phyloP scores from a whole-genome alignment of 805 yeast genomes.

The Kazachstania viticola region DNA sequence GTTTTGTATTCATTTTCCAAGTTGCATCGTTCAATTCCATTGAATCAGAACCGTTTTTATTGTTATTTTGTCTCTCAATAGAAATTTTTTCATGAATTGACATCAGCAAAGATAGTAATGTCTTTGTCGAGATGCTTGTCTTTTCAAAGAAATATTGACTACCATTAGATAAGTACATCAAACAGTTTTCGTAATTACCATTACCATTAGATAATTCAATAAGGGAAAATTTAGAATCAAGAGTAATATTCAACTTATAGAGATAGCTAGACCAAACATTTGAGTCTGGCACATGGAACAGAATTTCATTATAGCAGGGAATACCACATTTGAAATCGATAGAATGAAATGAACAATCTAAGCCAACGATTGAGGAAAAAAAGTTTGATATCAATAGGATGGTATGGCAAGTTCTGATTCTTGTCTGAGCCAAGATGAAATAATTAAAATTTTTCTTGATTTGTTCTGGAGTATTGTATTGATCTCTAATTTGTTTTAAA shows the following conservation, averaged over 20 bases:
- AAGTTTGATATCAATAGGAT: slow-evolving; percentile 48
- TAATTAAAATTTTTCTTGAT: slow-evolving; percentile 32
- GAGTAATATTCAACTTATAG: slow-evolving; percentile 25
- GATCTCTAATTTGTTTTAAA: slow-evolving; percentile 30
- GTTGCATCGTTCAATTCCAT: slow-evolving; percentile 25
- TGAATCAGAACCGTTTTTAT: not conserved
- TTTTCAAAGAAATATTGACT: slow-evolving; percentile 26
- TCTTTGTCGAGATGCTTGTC: slow-evolving; percentile 25
- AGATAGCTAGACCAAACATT: slow-evolving; percentile 40
- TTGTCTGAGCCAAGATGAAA: slow-evolving; percentile 61
- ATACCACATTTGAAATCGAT: slow-evolving; percentile 52
- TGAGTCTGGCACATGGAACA: slow-evolving; percentile 46
- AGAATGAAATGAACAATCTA: slow-evolving; percentile 34
- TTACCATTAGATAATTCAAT: slow-evolving; percentile 46
- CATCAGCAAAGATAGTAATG: slow-evolving; percentile 45
- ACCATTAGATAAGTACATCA: slow-evolving; percentile 35
- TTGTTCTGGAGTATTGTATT: slow-evolving; percentile 21
- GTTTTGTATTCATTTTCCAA: slow-evolving; percentile 59
- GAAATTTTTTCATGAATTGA: slow-evolving; percentile 57
- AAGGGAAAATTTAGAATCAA: slow-evolving; percentile 42
- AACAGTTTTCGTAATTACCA: slow-evolving; percentile 35
- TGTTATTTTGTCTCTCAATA: slow-evolving; percentile 31
- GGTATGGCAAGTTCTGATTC: slow-evolving; percentile 64
- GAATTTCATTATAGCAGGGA: slow-evolving; percentile 45
- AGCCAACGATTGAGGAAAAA: slow-evolving; percentile 36